Conservation (phyloP, 2,329 filamentous ascomycete species). For the Xylariaceae sp. region DNA sequence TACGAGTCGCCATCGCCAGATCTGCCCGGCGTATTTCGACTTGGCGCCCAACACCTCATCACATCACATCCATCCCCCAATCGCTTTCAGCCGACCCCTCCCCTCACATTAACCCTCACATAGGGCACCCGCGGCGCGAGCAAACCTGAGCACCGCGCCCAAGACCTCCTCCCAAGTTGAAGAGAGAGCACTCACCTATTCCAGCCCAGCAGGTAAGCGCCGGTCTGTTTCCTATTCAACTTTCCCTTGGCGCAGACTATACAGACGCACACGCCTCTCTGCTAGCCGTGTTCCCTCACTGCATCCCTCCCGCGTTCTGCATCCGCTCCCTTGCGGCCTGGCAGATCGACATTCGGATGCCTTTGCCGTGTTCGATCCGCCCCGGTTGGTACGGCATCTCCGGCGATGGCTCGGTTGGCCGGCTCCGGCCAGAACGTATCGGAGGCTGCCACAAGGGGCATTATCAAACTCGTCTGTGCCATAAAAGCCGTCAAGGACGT, state of each 20-base stretch:
- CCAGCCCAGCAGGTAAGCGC: constrained; percentile 16
- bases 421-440: constrained; percentile 19
- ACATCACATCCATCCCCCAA: constrained; percentile 5
- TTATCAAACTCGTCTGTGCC: constrained; percentile 14
- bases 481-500: constrained; percentile 7
- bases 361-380: constrained; percentile 1
- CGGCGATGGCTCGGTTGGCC: constrained; percentile 14
- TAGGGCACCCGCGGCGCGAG: constrained; percentile 3
- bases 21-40: background rate
- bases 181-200: background rate
- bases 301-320: constrained; percentile 5
- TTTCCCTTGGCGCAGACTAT: constrained; percentile 28
- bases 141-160: constrained; percentile 5
- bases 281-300: background rate
- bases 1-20: background rate
- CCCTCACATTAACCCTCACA: background rate
- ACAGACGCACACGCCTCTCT: constrained; percentile 13
- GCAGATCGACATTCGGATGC: constrained; percentile 1
- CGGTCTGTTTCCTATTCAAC: constrained; percentile 9
- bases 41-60: constrained; percentile 5
- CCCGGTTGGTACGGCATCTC: constrained; percentile 10
- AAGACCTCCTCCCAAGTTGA: background rate
- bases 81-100: constrained; percentile 12
- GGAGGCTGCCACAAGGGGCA: constrained; percentile 25
- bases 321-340: background rate